phyloP scores from a whole-genome alignment of 2,329 filamentous ascomycete genomes.

The Exutisphaerella laricina region DNA sequence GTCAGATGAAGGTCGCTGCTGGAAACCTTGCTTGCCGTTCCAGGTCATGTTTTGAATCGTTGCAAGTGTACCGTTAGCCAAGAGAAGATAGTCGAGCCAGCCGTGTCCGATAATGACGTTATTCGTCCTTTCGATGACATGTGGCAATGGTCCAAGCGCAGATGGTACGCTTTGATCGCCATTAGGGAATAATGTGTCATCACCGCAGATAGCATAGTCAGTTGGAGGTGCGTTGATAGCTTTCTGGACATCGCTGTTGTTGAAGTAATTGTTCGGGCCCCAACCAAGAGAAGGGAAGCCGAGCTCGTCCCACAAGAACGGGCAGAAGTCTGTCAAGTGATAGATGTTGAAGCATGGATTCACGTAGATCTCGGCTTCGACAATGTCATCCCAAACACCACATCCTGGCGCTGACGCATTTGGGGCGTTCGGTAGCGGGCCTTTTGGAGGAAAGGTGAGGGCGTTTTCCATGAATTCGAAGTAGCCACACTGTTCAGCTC shows the following conservation, averaged over 20 bases:
- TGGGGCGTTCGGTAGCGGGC: neutral
- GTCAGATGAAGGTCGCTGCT: slow-evolving; percentile 19
- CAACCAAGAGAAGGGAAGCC: slow-evolving; percentile 1
- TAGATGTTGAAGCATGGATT: slow-evolving; percentile 35
- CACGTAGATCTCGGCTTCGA: slow-evolving; percentile 11
- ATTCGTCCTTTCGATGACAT: slow-evolving; percentile 31
- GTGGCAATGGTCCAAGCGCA: slow-evolving; percentile 16
- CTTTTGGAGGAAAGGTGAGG: slow-evolving; percentile 33
- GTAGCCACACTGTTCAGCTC: slow-evolving; percentile 35
- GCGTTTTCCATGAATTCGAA: slow-evolving; percentile 47
- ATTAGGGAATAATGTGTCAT: neutral
- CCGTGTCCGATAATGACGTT: slow-evolving; percentile 32
- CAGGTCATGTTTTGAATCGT: slow-evolving; percentile 31
- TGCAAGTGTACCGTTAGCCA: slow-evolving; percentile 28
- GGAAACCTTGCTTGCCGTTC: slow-evolving; percentile 29
- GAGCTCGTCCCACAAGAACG: slow-evolving; percentile 8
- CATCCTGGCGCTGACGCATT: slow-evolving; percentile 16
- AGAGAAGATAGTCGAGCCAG: slow-evolving; percentile 25
- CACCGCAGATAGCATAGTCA: slow-evolving; percentile 26
- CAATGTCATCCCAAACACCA: slow-evolving; percentile 13
- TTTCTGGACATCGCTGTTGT: slow-evolving; percentile 31
- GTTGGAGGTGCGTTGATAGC: slow-evolving; percentile 32
- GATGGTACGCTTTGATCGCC: neutral
- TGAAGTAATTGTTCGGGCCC: slow-evolving; percentile 28
- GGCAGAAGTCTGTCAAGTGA: slow-evolving; percentile 29